Base-by-base conservation (phyloP, 352 stramenopile genomes). In the Globisporangium nagaii region DNA sequence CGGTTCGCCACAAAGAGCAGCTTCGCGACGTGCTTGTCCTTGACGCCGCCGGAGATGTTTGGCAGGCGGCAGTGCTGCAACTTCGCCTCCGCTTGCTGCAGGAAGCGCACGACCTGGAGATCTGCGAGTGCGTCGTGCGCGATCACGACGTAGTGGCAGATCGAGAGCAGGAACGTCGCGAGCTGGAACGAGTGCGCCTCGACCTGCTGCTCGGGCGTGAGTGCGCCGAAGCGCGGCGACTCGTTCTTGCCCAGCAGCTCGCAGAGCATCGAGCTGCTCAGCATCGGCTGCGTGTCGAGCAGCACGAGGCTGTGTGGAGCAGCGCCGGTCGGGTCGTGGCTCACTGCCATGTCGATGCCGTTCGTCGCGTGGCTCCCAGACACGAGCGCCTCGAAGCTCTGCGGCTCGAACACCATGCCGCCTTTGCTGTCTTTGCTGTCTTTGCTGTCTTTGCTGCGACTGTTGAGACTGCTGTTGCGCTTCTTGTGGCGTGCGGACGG, bases 81-180 rank as follows among this genome's bases (percentile, higher is more conserved):
- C n/a, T 80, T 83, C 0, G 70, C 62, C 35, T 82, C 60, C 17
- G 82, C 65, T 19, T 70, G 71, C 3, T 78, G 65, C 27, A 93
- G 41, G 19, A 93, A 70, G 2, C 65, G 58, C 45, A 69, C 44
- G 17, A 87, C 53, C 9, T 70, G 58, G 31, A 71, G 36, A 36
- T 79, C 68, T 4, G 72, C 71, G 36, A 83, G 49, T 0, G 52
- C 57, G 24, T 84, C 73, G 50, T 88, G 76, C 11, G 82, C 76
- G 20, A 90, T 57, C 32, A 93, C 49, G 13, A 93, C 73, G 37
- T 90, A 88, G 63, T 93, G 83, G 54, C 83, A 93, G 17, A 90
- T 73, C 0, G 83, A 80, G 25, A 78, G 68, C 40, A 93, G 49
- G 46, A 90, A 82, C 9, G 82, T 67, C 8, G 80, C 76, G 19